These are phyloP conservation scores for Chlorella sp. DNA, from an alignment of 139 green algal genomes.

Conservation along the genomic window DNA sequence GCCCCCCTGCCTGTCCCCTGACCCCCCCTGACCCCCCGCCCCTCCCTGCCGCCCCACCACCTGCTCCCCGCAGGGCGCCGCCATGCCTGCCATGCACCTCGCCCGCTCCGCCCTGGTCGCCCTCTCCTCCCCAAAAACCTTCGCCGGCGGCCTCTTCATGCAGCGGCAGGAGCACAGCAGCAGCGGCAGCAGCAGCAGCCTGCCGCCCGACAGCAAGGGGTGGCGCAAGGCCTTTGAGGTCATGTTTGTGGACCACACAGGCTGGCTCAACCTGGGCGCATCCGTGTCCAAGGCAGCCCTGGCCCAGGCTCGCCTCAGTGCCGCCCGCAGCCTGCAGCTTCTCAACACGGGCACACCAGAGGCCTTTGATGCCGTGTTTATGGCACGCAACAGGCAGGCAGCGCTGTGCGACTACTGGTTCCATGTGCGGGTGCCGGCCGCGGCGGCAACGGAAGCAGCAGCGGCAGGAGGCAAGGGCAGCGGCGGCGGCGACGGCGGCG, in stretches of 20 bases:
- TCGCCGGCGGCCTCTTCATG: slow-evolving; percentile 61
- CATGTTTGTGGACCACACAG: slow-evolving; percentile 70
- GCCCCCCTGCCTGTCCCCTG: not conserved
- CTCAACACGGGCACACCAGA: slow-evolving; percentile 60
- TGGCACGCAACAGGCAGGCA: slow-evolving; percentile 19
- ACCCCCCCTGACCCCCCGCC: no score
- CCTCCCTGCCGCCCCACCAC: no score
- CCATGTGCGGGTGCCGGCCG: slow-evolving; percentile 41
- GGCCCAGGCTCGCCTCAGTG: slow-evolving; percentile 40
- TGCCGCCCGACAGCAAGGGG: slow-evolving; percentile 35
- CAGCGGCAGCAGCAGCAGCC: not conserved
- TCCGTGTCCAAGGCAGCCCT: slow-evolving; percentile 50
- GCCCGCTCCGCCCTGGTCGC: slow-evolving; percentile 59
- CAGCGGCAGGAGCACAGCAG: not conserved
- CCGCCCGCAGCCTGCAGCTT: slow-evolving; percentile 51
- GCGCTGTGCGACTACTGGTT: slow-evolving; percentile 71
- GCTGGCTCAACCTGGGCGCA: slow-evolving; percentile 73
- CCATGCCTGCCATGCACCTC: slow-evolving; percentile 69
- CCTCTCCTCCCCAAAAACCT: slow-evolving; percentile 53
- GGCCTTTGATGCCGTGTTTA: slow-evolving; percentile 64
- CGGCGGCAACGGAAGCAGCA: not conserved
- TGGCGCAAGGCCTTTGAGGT: slow-evolving; percentile 51
- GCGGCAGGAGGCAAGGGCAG: not conserved
- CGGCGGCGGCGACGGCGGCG: not conserved
- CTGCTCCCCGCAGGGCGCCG: slow-evolving; percentile 39